phyloP scores from a whole-genome alignment of 2,329 filamentous ascomycete species.

The Lomentospora prolificans region DNA sequence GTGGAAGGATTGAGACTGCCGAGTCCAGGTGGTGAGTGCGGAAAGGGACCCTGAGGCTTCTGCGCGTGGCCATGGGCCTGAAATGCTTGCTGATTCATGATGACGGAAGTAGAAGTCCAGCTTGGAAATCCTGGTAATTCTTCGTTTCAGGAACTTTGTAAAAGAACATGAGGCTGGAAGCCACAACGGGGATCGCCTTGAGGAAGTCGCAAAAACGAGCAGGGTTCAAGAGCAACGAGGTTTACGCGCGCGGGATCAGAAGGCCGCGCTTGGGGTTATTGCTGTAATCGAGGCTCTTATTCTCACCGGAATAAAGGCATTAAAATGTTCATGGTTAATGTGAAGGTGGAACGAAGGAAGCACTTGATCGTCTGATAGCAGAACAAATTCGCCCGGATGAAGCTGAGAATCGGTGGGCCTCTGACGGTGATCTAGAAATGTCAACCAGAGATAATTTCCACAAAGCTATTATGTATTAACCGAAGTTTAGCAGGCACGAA shows the following conservation, averaged over 20 bases:
- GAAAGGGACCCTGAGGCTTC: not conserved
- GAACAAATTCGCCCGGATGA: too few species aligned
- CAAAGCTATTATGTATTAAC: not conserved
- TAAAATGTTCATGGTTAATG: too few species aligned
- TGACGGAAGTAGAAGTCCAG: not conserved
- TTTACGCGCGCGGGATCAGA: too few species aligned
- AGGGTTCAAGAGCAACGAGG: too few species aligned
- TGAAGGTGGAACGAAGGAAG: too few species aligned
- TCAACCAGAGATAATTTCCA: not conserved
- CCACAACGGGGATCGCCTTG: not conserved
- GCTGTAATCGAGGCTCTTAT: too few species aligned
- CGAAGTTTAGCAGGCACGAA: not conserved
- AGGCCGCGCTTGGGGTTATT: too few species aligned
- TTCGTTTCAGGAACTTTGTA: not conserved
- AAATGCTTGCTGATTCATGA: constrained; percentile 1
- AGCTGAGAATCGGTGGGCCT: not conserved
- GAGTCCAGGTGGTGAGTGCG: not conserved
- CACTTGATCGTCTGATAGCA: too few species aligned
- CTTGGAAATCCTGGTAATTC: not conserved
- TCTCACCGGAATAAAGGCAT: too few species aligned
- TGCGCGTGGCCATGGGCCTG: not conserved
- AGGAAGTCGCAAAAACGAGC: not conserved
- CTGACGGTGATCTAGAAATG: not conserved
- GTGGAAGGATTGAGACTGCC: not conserved
- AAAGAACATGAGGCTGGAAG: not conserved